Evolutionary conservation across 2,329 filamentous ascomycete genomes (phyloP).

Genomic region (Venturia pyrina): DNA sequence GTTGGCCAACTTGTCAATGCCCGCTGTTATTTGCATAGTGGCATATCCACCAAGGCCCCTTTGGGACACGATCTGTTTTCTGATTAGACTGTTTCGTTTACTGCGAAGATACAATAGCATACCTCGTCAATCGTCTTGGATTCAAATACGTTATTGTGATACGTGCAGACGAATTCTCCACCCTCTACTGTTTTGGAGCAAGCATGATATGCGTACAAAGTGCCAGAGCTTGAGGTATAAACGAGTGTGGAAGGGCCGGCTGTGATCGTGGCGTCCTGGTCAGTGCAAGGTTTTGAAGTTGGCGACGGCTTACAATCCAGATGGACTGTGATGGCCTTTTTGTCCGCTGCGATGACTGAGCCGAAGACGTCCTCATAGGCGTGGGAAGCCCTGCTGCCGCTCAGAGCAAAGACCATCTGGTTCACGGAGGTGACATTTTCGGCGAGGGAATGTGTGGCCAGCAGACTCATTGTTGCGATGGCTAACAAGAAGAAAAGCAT

Average conservation of each 20-base stretch:
- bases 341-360: not conserved
- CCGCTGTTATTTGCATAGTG: not conserved
- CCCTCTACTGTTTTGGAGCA: not conserved
- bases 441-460: not conserved
- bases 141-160: not conserved
- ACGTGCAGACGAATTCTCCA: not conserved
- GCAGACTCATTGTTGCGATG: not conserved
- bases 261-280: conserved; percentile 1
- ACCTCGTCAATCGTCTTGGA: not conserved
- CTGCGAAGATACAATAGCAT: not conserved
- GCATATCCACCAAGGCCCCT: not conserved
- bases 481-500: not conserved
- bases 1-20: not conserved
- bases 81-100: not conserved
- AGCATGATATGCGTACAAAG: not conserved
- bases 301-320: not conserved
- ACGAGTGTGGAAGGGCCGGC: not conserved
- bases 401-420: not conserved
- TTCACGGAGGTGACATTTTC: not conserved
- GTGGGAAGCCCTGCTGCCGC: not conserved
- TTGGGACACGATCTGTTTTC: not conserved
- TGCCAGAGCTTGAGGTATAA: not conserved
- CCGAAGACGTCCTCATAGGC: not conserved
- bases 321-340: not conserved
- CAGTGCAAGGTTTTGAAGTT: not conserved